phyloP scores from a whole-genome alignment of 371 early-diverging fungal genomes.

The Haplosporangium sp. region DNA sequence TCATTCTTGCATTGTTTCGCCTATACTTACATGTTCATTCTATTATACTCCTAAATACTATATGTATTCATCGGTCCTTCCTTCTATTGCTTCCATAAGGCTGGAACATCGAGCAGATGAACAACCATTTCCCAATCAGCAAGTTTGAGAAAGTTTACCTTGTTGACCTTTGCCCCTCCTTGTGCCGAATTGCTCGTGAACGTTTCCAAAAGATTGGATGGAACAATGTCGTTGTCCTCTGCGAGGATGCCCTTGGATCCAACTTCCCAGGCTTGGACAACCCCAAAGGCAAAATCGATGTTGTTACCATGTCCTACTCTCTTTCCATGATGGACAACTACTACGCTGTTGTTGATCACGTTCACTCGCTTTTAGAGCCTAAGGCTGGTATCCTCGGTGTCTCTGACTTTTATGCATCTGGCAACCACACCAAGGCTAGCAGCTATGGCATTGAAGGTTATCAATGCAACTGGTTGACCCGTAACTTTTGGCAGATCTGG shows the following conservation, averaged over 20 bases:
- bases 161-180: slow-evolving; percentile 87
- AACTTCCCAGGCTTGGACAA: slow-evolving; percentile 67
- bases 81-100: slow-evolving; percentile 47
- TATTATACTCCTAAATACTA: neutral
- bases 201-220: slow-evolving; percentile 81
- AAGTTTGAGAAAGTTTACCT: slow-evolving; percentile 83
- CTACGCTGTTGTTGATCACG: slow-evolving; percentile 78
- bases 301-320: slow-evolving; percentile 90
- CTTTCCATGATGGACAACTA: slow-evolving; percentile 88
- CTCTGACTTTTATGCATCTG: slow-evolving; percentile 80
- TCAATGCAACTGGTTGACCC: slow-evolving; percentile 81
- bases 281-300: slow-evolving; percentile 72
- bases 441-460: slow-evolving; percentile 63
- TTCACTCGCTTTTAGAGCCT: slow-evolving; percentile 70
- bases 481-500: slow-evolving; percentile 87
- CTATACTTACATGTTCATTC: neutral
- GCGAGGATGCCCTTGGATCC: slow-evolving; percentile 83
- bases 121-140: slow-evolving; percentile 75
- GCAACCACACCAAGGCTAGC: slow-evolving; percentile 58
- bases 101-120: slow-evolving; percentile 90
- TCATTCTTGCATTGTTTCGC: too few relatives aligned
- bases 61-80: neutral
- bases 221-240: slow-evolving; percentile 83
- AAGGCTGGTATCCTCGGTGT: slow-evolving; percentile 82
- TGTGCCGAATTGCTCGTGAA: slow-evolving; percentile 83